Evolutionary conservation across 805 yeast genomes (phyloP), one percentile per base, ranked within the genome.

Genomic region (Ogataea pini): DNA sequence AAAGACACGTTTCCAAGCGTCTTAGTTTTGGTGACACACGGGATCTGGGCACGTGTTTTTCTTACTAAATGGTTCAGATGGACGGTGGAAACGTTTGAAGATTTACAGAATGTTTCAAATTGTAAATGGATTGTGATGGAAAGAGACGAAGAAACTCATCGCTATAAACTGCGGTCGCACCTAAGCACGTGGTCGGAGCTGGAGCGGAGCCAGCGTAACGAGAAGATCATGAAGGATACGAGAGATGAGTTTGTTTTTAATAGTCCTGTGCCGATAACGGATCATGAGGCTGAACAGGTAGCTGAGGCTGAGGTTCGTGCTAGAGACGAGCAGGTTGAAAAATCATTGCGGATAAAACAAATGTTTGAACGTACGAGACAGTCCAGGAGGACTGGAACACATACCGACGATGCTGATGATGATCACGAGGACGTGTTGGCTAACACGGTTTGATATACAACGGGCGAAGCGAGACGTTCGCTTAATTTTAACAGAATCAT

Each of bases 11-110:
- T 88, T 62, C 90, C 97, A n/a, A 79, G 80, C 50, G 85, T 90
- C 16, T 75, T 89, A 33, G 89, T 91, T 2, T 69, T 91, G 36
- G 96, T 91, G 34, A 86, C 96, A 4, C 97, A 91, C 64, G 97
- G 97, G 8, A 88, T 91, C 13, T 89, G 96, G 92, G 86, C 95
- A 3, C 73, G 97, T 34, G 97, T 91, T 7, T 91, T 91, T 59
- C 67, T 91, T 36, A 89, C 90, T 90, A 87, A 90, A 60, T 91
- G 97, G 97, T 91, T 82, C 64, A 73, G 96, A 49, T 91, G 97
- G 97, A 77, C 86, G 1, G 92, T 86, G 61, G 97, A 90, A 63
- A 82, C 84, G 62, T 91, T 90, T 67, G 97, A 91, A 67, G 76
- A 84, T 39, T 74, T 91, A 52, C 78, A 85, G 50, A 91, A 91